Evolutionary conservation across 164 flowering plant genomes (phyloP), one percentile per base, ranked within the genome.

Genomic region (Nelumbo lutea): DNA sequence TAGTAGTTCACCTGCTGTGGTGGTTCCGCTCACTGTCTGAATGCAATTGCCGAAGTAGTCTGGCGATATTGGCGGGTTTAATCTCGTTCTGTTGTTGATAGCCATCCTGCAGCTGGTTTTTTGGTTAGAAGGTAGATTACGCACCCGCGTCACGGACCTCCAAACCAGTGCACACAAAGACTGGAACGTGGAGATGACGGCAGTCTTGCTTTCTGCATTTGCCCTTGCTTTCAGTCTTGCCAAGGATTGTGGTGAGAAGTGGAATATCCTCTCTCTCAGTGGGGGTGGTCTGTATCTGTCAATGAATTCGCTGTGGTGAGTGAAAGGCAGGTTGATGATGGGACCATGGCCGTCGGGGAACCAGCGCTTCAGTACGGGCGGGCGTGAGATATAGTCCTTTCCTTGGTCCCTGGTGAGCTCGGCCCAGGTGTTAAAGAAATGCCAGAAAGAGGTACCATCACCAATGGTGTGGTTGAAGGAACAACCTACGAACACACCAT

Each of bases 391-490:
- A 9, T 71, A 38, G 2, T 27, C 0, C 2, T 58, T n/a, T 7
- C 44, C 79, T 0, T 68, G 43, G 2, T 73, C 71, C 59, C 68
- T 73, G 40, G 70, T 79, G 55, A 85, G 73, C 68, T 87, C 86
- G 3, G 90, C 77, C 80, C 79, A 83, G 0, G 78, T 2, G 39
- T 82, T 83, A 68, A 85, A 71, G 79, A 85, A 80, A 65, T 83
- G 63, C 89, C 87, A 84, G 76, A 70, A 86, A 9, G 89, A 79
- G 10, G 84, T 80, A 4, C 90, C 90, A 64, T 88, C 88, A 0
- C 43, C 87, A 1, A 81, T 38, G 13, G 5, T 43, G 45, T 88
- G 89, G 72, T 86, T 85, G 63, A 85, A 65, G 41, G 87, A 78
- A 68, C 83, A 81, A 5, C 87, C 90, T 0, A 87, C 68, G 76